Conservation (phyloP, 257 asterid species). For the Linderniella brevidens region DNA sequence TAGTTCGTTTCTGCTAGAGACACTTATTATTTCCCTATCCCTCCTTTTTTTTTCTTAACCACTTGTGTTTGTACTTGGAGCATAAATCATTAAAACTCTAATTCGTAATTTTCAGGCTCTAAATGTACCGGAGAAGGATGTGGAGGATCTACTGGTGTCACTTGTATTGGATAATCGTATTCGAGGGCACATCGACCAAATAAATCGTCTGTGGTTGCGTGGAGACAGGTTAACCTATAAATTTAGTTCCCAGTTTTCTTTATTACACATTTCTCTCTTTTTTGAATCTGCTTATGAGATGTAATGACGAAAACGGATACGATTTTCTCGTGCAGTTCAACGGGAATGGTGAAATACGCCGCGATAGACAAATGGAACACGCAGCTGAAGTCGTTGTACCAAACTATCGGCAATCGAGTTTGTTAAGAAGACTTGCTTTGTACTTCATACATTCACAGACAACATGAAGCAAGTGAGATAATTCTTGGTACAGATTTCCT, state of each 20-base stretch:
- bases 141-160: constrained; percentile 78
- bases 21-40: no score
- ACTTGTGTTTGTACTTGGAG: no score
- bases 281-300: constrained; percentile 1
- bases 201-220: constrained; percentile 52
- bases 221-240: constrained; percentile 64
- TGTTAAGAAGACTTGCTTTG: constrained; percentile 31
- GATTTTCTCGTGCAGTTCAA: constrained; percentile 30
- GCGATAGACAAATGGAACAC: constrained; percentile 95
- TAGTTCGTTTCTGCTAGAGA: no score
- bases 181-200: constrained; percentile 75
- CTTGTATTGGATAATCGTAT: constrained; percentile 77
- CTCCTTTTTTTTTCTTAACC: no score
- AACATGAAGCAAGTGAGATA: no score
- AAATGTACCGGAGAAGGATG: constrained; percentile 92
- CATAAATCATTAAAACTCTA: not conserved
- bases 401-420: constrained; percentile 62
- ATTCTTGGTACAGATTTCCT: no score
- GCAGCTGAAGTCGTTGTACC: constrained; percentile 68
- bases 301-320: no score
- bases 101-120: constrained; percentile 49
- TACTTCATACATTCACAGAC: no score
- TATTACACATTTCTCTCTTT: not conserved
- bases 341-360: constrained; percentile 86
- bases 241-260: not conserved